phyloP scores from a whole-genome alignment of 345 rosid genomes.

The Bruguiera gymnorhiza region DNA sequence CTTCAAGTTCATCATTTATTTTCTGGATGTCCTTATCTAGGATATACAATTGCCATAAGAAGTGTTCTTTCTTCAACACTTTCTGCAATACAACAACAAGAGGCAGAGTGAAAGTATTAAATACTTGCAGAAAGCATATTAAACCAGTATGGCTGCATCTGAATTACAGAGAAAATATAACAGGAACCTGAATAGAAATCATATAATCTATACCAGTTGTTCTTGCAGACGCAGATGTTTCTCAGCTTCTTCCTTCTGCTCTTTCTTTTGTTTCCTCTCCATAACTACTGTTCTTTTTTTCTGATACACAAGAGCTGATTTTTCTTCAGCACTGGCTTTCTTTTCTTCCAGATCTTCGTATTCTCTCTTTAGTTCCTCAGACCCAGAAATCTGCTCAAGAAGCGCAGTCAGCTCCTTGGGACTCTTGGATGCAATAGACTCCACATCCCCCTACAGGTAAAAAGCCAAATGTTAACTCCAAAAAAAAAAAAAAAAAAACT shows the following conservation, averaged over 20 bases:
- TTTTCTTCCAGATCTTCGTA: slow-evolving; percentile 74
- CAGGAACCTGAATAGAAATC: not conserved
- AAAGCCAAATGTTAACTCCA: not conserved
- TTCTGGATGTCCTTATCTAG: slow-evolving; percentile 67
- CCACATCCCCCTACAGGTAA: slow-evolving; percentile 83
- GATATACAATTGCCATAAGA: slow-evolving; percentile 77
- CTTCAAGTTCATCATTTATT: slow-evolving; percentile 57
- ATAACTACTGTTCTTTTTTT: slow-evolving; percentile 68
- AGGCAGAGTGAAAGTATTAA: not conserved
- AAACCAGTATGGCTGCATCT: not conserved
- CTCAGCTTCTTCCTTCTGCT: slow-evolving; percentile 98
- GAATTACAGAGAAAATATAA: slow-evolving; percentile 3
- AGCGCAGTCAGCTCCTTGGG: slow-evolving; percentile 89
- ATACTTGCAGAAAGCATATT: not conserved
- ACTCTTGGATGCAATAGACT: slow-evolving; percentile 95
- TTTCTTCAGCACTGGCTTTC: slow-evolving; percentile 85
- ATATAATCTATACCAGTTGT: slow-evolving; percentile 56
- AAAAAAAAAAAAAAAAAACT: not conserved
- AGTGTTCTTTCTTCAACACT: slow-evolving; percentile 77
- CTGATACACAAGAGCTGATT: slow-evolving; percentile 73
- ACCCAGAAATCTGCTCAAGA: slow-evolving; percentile 93
- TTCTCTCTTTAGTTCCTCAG: slow-evolving; percentile 89
- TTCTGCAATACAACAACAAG: slow-evolving; percentile 48
- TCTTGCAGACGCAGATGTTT: slow-evolving; percentile 83
- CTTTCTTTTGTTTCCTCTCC: slow-evolving; percentile 98